phyloP scores from a whole-genome alignment of 2,329 filamentous ascomycete genomes.

The Botrytis pseudocinerea region DNA sequence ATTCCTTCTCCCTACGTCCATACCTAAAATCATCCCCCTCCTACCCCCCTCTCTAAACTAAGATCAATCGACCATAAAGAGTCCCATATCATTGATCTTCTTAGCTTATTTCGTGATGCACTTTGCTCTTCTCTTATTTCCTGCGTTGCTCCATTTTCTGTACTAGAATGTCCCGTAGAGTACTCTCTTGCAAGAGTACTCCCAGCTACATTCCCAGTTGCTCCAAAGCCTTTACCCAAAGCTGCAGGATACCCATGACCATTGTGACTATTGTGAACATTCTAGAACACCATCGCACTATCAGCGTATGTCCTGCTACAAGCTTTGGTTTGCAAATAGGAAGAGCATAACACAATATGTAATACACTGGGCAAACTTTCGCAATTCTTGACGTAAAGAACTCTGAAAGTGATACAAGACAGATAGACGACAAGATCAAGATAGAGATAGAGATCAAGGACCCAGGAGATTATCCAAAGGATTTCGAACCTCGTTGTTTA shows the following conservation, averaged over 20 bases:
- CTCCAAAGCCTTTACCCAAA: background rate
- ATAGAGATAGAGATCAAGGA: constrained; percentile 29
- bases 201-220: background rate
- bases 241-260: background rate
- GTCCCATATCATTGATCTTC: constrained; percentile 60
- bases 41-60: constrained; percentile 50
- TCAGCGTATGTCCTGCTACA: constrained; percentile 30
- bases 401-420: background rate
- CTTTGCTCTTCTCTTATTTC: constrained; percentile 27
- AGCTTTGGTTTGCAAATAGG: background rate
- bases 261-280: constrained; percentile 4
- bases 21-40: background rate
- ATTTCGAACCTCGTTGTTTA: constrained; percentile 36
- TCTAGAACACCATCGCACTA: constrained; percentile 30
- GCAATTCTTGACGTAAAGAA: background rate
- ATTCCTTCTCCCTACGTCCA: background rate
- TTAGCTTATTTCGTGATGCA: constrained; percentile 42
- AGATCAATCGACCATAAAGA: constrained; percentile 62
- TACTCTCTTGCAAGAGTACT: background rate
- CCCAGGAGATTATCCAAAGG: constrained; percentile 37
- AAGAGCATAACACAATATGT: background rate
- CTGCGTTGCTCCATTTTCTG: constrained; percentile 5
- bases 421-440: background rate
- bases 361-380: background rate
- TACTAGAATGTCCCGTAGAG: background rate